Evolutionary conservation across 371 early-diverging fungal genomes (phyloP), one percentile per base, ranked within the genome.

Genomic region (Mortierella sp.): DNA sequence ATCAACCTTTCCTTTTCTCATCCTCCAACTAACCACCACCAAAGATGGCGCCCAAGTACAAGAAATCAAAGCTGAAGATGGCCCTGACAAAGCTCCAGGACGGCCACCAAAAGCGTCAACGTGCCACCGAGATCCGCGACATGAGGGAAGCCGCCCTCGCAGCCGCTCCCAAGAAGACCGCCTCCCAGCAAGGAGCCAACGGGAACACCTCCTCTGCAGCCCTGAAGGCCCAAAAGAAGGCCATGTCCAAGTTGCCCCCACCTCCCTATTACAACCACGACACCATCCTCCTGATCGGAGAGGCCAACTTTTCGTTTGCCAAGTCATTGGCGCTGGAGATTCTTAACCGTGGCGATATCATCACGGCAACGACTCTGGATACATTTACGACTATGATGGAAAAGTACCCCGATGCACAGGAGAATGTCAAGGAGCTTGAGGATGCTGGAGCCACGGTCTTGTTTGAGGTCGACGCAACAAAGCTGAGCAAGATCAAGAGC

Each of bases 261-360:
- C 88, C 89, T 5, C 90, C 91, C 5, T 94, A 91, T 79, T 86
- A 72, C 7, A 80, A 81, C 5, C 56, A 83, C 16, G 93, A 95
- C 80, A 84, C 81, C 3, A 92, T 96, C 16, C 80, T 96, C 38
- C 83, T 95, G 2, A 78, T 96, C 5, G 95, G 96, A 60, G 96
- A 96, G 82, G 97, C 97, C 71, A 98, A 98, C 85, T 97, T 98
- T 78, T 95, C 96, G 38, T 98, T 97, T 89, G 94, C 98, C 7
- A 89, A 88, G 54, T 90, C 94, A 12, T 71, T 97, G 16, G 93
- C 91, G 1, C 89, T 91, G 24, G 83, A 91, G 75, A 75, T 93
- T 71, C 85, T 91, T 71, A 88, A 88, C 46, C 88, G 89, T n/a
- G 93, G 90, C 18, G 85, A 90, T 35, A 88, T 88, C 32, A 89